Base-by-base conservation (phyloP, 176 grass and related monocot genomes). In the Eremochloa ophiuroides region DNA sequence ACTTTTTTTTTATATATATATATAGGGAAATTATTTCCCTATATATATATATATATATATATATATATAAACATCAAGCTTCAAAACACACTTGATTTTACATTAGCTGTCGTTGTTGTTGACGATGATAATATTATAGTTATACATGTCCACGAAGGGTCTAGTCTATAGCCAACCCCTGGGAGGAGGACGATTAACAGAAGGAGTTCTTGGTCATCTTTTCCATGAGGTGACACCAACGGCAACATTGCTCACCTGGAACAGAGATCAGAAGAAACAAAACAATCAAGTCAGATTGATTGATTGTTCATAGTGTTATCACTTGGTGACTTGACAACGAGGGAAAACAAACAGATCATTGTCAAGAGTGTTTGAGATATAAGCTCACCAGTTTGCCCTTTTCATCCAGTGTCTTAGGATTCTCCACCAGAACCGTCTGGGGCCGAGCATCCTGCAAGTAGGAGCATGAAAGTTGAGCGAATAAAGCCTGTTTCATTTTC, bases 1-100 rank as follows among this genome's bases (percentile, higher is more conserved):
- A 55, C 4, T 20, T 26, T 59, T 23, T 23, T 3, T 66, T 77
- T 40, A 40, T n/a, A n/a, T n/a, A n/a, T n/a, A n/a, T n/a, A n/a
- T n/a, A n/a, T n/a, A n/a, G n/a, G n/a, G n/a, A n/a, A n/a, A n/a
- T n/a, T n/a, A n/a, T n/a, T n/a, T n/a, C n/a, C n/a, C n/a, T n/a
- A n/a, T n/a, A n/a, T n/a, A n/a, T n/a, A n/a, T n/a, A n/a, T n/a
- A n/a, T n/a, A 68, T 20, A 43, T 38, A 14, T 38, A 14, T 22
- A 38, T 68, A n/a, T 17, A 17, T 66, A 44, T 43, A 13, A 14
- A 6, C 25, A 85, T 89, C 87, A 89, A 89, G 82, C 82, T 89
- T 89, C 43, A 89, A 89, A 89, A 89, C 77, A 71, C 87, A 85
- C 83, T 85, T 89, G 87, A 85, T 89, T 76, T 81, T 33, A 85